Base-by-base conservation (phyloP, 441 rosid species). In the Erodium moschatum region DNA sequence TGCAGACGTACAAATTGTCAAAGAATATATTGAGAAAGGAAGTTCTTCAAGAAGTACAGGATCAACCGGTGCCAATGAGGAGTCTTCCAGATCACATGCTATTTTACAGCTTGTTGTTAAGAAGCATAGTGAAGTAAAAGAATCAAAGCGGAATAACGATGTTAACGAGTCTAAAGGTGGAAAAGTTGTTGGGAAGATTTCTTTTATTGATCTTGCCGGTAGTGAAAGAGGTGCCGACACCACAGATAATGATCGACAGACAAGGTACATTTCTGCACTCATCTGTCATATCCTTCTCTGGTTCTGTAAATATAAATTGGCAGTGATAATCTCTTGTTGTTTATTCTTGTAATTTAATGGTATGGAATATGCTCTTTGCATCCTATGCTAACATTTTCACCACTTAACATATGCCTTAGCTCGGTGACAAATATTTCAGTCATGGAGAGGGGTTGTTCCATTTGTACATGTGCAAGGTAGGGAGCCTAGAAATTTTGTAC, bases 191-290 rank as follows among this genome's bases (percentile, higher is more conserved):
- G 99, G 99, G 46, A 91, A 95, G 83, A 91, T 95, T 73, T 95
- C 99, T 60, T 95, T 95, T 78, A 95, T 95, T 74, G 99, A 95
- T 81, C 97, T 95, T 81, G 99, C 96, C 74, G 99, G 99, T 42
- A 95, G 99, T 73, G 99, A 95, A 85, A 84, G 97, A 78, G 99
- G 97, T 75, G 99, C 99, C 46, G 97, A 92, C 77, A 95, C 99
- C 81, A 95, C 96, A 31, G 99, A 95, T 72, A 95, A 88, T 79
- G 99, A 95, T 74, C 84, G 97, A 29, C 97, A 91, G 75, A 95
- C 99, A 66, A 87, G 97, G 99, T 91, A 79, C 6, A 18, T 70
- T 38, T 62, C 8, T 62, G 18, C 42, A 52, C 44, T 15, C n/a
- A 29, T 21, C 16, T 61, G 64, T 4, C 1, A 63, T 6, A 46